Evolutionary conservation across 2,329 filamentous ascomycete genomes (phyloP).

Genomic region (Dactylellina sp.): DNA sequence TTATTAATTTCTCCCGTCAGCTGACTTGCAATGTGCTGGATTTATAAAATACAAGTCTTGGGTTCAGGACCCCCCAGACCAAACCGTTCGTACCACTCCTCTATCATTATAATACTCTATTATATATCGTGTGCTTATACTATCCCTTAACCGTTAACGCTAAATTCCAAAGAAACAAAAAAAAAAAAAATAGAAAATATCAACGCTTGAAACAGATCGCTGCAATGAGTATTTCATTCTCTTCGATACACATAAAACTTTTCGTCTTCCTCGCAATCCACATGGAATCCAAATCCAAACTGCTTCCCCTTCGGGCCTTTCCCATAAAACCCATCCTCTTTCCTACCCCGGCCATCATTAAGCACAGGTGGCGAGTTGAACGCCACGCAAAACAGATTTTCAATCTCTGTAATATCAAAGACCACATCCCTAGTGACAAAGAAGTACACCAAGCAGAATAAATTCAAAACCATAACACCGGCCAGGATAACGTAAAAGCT

Average conservation of each 20-base stretch:
- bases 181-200: neutral
- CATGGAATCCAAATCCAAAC: conserved; percentile 34
- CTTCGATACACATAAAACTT: conserved; percentile 33
- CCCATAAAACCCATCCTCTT: conserved; percentile 42
- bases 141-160: too few species aligned
- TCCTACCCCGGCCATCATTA: neutral
- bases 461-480: conserved; percentile 75
- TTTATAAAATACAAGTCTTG: too few species aligned
- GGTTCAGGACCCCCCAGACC: too few species aligned
- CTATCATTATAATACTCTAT: too few species aligned
- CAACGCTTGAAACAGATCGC: neutral
- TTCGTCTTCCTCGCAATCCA: conserved; percentile 43
- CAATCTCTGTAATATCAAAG: conserved; percentile 52
- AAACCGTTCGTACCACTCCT: too few species aligned
- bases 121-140: too few species aligned
- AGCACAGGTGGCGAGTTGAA: conserved; percentile 35
- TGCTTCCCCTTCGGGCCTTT: conserved; percentile 41
- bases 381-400: conserved; percentile 53
- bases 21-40: neutral
- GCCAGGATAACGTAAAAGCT: conserved; percentile 76
- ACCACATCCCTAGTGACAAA: conserved; percentile 41
- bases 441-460: conserved; percentile 67
- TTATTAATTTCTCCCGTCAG: neutral
- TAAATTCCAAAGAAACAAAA: neutral
- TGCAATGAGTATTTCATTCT: conserved; percentile 6